Evolutionary conservation across 768 basidiomycete species (phyloP).

Genomic region (Trametes cingulata): DNA sequence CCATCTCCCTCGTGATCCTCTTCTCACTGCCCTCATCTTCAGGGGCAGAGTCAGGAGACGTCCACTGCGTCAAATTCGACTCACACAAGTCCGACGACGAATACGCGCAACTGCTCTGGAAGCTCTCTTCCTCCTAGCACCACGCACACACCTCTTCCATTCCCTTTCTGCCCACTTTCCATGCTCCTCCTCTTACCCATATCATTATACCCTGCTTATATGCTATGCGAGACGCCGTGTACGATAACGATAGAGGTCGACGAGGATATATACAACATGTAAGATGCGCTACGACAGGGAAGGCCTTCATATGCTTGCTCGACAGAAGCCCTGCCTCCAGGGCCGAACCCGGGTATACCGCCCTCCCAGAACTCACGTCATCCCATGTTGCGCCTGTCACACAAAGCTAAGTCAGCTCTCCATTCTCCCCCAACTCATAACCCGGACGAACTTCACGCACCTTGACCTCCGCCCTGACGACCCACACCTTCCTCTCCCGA

Average conservation of each 20-base stretch:
- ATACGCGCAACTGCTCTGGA: slow-evolving; percentile 38
- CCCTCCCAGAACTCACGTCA: not conserved
- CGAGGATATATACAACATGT: slow-evolving; percentile 1
- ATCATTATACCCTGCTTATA: not conserved
- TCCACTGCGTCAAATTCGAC: slow-evolving; percentile 37
- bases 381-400: slow-evolving; percentile 14
- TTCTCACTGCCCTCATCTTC: not conserved
- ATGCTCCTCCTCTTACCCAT: not conserved
- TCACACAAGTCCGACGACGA: slow-evolving; percentile 31
- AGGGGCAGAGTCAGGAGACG: slow-evolving; percentile 50
- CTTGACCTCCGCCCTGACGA: slow-evolving; percentile 49
- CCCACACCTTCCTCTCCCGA: slow-evolving; percentile 73
- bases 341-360: not conserved
- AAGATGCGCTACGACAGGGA: not conserved
- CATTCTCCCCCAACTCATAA: not conserved
- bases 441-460: slow-evolving; percentile 18
- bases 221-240: not conserved
- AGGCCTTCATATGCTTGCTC: not conserved
- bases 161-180: slow-evolving; percentile 14
- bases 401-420: not conserved
- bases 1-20: not conserved
- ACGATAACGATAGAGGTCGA: not conserved
- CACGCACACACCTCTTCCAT: not conserved
- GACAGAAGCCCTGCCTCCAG: not conserved
- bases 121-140: slow-evolving; percentile 37